Evolutionary conservation across 306 rosid species (phyloP).

Genomic region (Quercus alba): DNA sequence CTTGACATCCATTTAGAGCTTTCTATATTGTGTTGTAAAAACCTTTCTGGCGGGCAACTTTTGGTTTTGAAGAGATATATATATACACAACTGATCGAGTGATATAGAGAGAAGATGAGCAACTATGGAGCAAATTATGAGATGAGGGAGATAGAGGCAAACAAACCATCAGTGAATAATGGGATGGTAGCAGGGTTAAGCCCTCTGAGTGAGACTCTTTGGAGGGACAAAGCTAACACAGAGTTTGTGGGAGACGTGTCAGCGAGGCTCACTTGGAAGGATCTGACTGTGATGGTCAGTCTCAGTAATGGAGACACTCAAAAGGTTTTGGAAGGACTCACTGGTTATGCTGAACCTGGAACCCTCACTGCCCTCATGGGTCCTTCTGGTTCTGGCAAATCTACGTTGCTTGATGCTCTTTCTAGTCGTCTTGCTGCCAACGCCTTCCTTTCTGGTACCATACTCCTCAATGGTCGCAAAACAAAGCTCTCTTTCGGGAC

Average conservation of each 20-base stretch:
- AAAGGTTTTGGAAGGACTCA: slow-evolving; percentile 76
- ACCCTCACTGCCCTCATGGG: slow-evolving; percentile 93
- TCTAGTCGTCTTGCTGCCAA: slow-evolving; percentile 94
- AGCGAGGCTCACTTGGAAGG: slow-evolving; percentile 95
- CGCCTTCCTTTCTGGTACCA: slow-evolving; percentile 78
- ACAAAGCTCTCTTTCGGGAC: slow-evolving; percentile 91
- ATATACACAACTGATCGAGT: too few relatives aligned
- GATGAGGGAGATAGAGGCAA: slow-evolving; percentile 74
- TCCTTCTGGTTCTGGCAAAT: slow-evolving; percentile 96
- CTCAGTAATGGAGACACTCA: slow-evolving; percentile 75
- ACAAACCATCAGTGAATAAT: slow-evolving; percentile 39
- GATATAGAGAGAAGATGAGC: slow-evolving; percentile 10
- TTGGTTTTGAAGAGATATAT: neutral
- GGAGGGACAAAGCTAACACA: slow-evolving; percentile 70
- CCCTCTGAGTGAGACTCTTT: slow-evolving; percentile 87
- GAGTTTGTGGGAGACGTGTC: slow-evolving; percentile 81
- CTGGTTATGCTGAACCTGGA: slow-evolving; percentile 97
- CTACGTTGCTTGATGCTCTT: slow-evolving; percentile 89
- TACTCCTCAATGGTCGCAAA: slow-evolving; percentile 91
- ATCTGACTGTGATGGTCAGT: slow-evolving; percentile 88
- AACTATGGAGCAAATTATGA: slow-evolving; percentile 23
- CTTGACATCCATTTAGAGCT: neutral
- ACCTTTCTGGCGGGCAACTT: neutral
- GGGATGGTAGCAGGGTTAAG: slow-evolving; percentile 44
- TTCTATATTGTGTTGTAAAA: neutral